Base-by-base conservation (phyloP, 805 yeast genomes). In the Barnettozyma wickerhamii region DNA sequence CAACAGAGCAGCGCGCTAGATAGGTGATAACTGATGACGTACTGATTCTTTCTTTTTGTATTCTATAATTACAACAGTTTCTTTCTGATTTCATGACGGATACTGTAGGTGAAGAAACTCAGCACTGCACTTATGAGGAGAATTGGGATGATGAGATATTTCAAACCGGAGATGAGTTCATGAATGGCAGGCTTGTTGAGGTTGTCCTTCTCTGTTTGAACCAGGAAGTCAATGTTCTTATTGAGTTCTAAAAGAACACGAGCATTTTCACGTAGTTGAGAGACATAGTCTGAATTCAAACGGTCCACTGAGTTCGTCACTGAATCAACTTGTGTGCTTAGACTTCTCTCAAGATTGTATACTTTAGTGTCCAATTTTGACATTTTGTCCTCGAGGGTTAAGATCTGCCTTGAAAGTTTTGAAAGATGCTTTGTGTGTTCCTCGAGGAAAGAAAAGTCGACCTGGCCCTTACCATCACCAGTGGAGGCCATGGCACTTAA, bases 81-180 rank as follows among this genome's bases (percentile, higher is more conserved):
- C 7, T 81, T 65, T 50, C 77, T 79, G 42, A 80, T 77, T 47
- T 80, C 85, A 47, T 68, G 75, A 62, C 84, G 74, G 32, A 80
- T 60, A 53, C 76, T 69, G 56, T 70, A 72, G 18, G 77, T 69
- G 45, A 75, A 64, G 27, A 71, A 57, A 15, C 72, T 65, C 41
- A 77, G 62, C 2, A 67, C 59, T 4, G 68, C 47, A 20, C 53
- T 45, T 5, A 50, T 40, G 6, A 55, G 14, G 30, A 59, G 39
- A 18, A 58, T 43, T 15, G 62, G 53, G 10, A 58, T 31, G 14
- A 60, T 48, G 20, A 60, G 41, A 14, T 45, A 52, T 36, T 56
- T 59, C 37, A 60, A 45, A 4, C 56, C 48, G 12, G 47, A 39
- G 26, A 58, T 45, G 10, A 57, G 23, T n/a, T 49, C 55, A 37